Evolutionary conservation across 768 basidiomycete genomes (phyloP).

Genomic region (Panaeolus papilionaceus): DNA sequence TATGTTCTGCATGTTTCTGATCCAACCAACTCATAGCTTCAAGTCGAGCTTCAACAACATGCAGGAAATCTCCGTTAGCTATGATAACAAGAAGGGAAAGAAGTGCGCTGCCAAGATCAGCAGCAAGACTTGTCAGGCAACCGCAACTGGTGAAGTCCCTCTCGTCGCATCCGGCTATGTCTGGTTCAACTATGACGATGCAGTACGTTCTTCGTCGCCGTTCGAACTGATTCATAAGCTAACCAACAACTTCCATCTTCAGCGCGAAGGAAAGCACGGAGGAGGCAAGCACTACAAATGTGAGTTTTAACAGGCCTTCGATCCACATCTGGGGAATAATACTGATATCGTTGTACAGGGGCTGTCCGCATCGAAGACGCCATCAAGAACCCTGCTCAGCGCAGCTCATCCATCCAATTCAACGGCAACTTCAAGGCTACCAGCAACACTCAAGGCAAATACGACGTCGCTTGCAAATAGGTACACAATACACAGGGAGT

Average conservation of each 20-base stretch:
- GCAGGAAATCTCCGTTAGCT: conserved; percentile 1
- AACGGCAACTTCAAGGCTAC: conserved; percentile 4
- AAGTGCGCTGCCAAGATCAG: conserved; percentile 16
- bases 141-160: conserved; percentile 18
- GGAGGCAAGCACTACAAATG: conserved; percentile 21
- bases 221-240: neutral
- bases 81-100: neutral
- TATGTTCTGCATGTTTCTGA: neutral
- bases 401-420: conserved; percentile 13
- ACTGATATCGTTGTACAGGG: conserved; percentile 9
- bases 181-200: conserved; percentile 26
- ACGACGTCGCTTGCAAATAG: conserved; percentile 6
- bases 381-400: conserved; percentile 6
- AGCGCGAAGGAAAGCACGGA: conserved; percentile 16
- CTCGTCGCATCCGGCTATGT: conserved; percentile 21
- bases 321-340: neutral
- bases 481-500: neutral
- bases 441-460: conserved; percentile 8
- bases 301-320: neutral
- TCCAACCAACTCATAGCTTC: neutral
- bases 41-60: neutral
- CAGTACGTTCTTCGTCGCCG: neutral
- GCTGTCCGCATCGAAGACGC: conserved; percentile 19
- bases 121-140: conserved; percentile 17
- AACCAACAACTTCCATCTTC: neutral